Percentiles rank a stretch among this genome's conserved stretches.
Evolutionary conservation across 352 stramenopile genomes (phyloP).

Genomic region (Globisporangium rhizosaccharum): DNA sequence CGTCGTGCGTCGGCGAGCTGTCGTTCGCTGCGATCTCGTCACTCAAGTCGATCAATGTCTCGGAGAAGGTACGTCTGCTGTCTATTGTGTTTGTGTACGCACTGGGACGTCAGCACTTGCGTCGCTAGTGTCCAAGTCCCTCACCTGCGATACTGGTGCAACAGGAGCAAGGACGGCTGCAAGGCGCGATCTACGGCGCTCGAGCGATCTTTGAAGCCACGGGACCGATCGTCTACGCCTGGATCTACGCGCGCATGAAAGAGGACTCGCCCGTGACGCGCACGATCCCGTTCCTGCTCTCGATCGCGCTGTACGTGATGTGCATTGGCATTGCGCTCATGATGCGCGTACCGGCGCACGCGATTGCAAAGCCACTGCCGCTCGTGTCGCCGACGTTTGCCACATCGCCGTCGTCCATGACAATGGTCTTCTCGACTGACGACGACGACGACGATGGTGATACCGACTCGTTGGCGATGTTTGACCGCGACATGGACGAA

Average conservation of each 20-base stretch:
- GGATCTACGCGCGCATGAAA: constrained; percentile 52
- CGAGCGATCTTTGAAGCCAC: constrained; percentile 59
- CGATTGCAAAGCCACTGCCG: constrained; percentile 12
- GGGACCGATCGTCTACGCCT: constrained; percentile 48
- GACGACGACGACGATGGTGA: constrained; percentile 35
- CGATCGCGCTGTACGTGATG: constrained; percentile 41
- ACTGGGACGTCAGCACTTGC: not conserved
- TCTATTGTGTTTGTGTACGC: not conserved
- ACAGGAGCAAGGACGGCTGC: constrained; percentile 67
- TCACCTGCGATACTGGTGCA: not conserved
- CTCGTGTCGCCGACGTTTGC: constrained; percentile 43
- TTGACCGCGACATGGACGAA: constrained; percentile 24
- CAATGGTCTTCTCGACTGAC: constrained; percentile 49
- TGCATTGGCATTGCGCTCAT: constrained; percentile 44
- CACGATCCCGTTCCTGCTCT: constrained; percentile 54
- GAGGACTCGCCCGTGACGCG: constrained; percentile 33
- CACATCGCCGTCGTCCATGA: constrained; percentile 33
- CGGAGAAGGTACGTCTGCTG: constrained; percentile 27
- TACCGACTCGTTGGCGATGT: constrained; percentile 8
- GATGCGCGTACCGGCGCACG: constrained; percentile 24
- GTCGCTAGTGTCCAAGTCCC: not conserved
- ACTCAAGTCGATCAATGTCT: constrained; percentile 58
- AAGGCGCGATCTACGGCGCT: constrained; percentile 66
- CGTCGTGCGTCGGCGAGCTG: constrained; percentile 48
- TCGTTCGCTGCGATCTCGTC: constrained; percentile 67